These are phyloP conservation scores for Lepiota subincarnata DNA, from an alignment of 768 basidiomycete genomes.

Conservation along the genomic window DNA sequence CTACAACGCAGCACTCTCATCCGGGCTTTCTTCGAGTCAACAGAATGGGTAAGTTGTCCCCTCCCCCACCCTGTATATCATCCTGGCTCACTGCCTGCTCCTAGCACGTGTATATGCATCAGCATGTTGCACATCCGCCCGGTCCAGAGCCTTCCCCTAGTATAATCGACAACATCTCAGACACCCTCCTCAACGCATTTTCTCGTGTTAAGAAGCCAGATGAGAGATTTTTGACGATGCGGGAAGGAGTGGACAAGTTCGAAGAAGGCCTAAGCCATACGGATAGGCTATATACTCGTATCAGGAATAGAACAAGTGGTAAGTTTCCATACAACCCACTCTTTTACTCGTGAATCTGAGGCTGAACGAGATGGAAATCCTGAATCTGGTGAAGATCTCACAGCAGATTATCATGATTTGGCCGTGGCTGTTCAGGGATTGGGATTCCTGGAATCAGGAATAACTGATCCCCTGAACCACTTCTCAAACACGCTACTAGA, in stretches of 20 bases:
- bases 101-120: slow-evolving; percentile 96
- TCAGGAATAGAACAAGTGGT: slow-evolving; percentile 85
- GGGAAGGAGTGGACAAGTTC: slow-evolving; percentile 90
- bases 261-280: slow-evolving; percentile 86
- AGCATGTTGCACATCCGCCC: slow-evolving; percentile 90
- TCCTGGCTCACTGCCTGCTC: slow-evolving; percentile 5
- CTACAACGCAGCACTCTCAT: slow-evolving; percentile 87
- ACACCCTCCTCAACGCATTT: slow-evolving; percentile 95
- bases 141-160: slow-evolving; percentile 74
- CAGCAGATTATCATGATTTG: slow-evolving; percentile 95
- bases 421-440: slow-evolving; percentile 95
- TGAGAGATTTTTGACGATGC: slow-evolving; percentile 90
- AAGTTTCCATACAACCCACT: slow-evolving; percentile 36
- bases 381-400: slow-evolving; percentile 88
- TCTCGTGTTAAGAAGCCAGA: slow-evolving; percentile 95
- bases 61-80: not conserved
- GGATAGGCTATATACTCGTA: slow-evolving; percentile 77
- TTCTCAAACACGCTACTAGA: slow-evolving; percentile 96
- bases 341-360: slow-evolving; percentile 55
- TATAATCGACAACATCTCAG: slow-evolving; percentile 92
- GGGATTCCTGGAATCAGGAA: slow-evolving; percentile 96
- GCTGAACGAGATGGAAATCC: slow-evolving; percentile 80
- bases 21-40: slow-evolving; percentile 93
- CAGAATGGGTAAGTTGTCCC: slow-evolving; percentile 83
- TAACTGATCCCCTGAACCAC: slow-evolving; percentile 95